These are phyloP conservation scores for Hyaloperonospora arabidopsidis DNA, from an alignment of 352 stramenopile genomes.

Conservation along the genomic window DNA sequence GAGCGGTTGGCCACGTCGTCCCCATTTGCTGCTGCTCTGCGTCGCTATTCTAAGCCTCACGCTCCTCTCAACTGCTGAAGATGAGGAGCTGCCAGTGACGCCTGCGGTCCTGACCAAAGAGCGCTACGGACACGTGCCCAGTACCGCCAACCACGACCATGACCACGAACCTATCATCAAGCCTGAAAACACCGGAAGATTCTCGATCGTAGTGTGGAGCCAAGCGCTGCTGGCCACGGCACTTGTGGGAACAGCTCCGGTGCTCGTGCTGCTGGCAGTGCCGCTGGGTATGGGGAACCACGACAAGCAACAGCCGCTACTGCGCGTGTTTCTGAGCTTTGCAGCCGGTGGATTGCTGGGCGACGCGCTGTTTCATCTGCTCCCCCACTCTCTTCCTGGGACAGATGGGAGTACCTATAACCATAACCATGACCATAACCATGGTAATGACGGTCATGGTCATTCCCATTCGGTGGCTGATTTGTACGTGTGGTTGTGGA, in stretches of 20 bases:
- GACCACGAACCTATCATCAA: conserved; percentile 15
- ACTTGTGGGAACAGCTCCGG: conserved; percentile 58
- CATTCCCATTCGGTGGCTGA: conserved; percentile 60
- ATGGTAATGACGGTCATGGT: conserved; percentile 33
- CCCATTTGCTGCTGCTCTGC: conserved; percentile 17
- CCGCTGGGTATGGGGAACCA: conserved; percentile 48
- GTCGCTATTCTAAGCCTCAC: conserved; percentile 12
- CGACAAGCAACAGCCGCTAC: conserved; percentile 55
- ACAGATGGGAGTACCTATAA: conserved; percentile 20
- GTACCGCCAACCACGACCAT: conserved; percentile 14
- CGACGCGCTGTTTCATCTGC: conserved; percentile 85
- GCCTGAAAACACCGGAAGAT: conserved; percentile 21
- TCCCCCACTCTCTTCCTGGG: conserved; percentile 78
- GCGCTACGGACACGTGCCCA: conserved; percentile 3
- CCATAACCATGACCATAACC: conserved; percentile 34
- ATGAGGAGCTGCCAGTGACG: conserved; percentile 5
- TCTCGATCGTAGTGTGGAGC: conserved; percentile 42
- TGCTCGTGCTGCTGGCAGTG: conserved; percentile 63
- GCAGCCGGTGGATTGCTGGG: conserved; percentile 81
- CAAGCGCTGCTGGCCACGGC: conserved; percentile 67
- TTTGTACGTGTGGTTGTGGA: conserved; percentile 68
- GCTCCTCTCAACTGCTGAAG: conserved; percentile 13
- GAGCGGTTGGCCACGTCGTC: neutral
- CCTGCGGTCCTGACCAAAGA: conserved; percentile 10
- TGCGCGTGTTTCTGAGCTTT: conserved; percentile 85